Evolutionary conservation across 768 basidiomycete species (phyloP), one percentile per base, ranked within the genome.

Genomic region (Suillus subalutaceus): DNA sequence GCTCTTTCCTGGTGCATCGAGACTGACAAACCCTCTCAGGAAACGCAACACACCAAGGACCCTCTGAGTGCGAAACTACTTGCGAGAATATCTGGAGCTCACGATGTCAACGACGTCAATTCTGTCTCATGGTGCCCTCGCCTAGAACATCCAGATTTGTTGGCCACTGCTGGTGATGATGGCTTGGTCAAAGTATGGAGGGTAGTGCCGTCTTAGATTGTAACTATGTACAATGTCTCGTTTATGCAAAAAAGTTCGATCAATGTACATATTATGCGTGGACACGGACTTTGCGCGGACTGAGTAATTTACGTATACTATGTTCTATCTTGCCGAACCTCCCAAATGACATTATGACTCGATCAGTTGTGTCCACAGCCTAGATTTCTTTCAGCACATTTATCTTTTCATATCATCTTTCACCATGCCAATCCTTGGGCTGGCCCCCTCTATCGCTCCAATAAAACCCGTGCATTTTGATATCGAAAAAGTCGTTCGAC

Each of bases 111-210:
- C 70, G 97, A 99, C 73, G 85, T 96, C 32, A 99, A 99, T 77
- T 81, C 86, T 13, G 84, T 97, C 26, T 82, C 84, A 3, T 99
- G 96, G 94, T 95, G 93, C 78, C 86, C 90, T 2, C 80, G 90
- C 43, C 73, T 79, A 23, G 91, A 90, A 1, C 82, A 81, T 58
- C 83, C 87, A 66, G 84, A 90, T 67, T 62, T 96, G 4, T 77
- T 98, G 3, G 93, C 91, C 2, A 94, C 91, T 2, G 86, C 90
- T 6, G 95, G 92, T 0, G 97, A 99, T 73, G 97, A 98, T 75
- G 92, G 94, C 9, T 74, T 80, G 38, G 84, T 91, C 16, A 88
- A 86, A 71, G 84, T 98, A n/a, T 99, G 96, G 97, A 84, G 73
- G 70, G 69, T 88, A 43, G 64, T 68, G 23, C 66, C 43, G 30